Conservation (phyloP, 257 asterid genomes). For the Echium plantagineum region DNA sequence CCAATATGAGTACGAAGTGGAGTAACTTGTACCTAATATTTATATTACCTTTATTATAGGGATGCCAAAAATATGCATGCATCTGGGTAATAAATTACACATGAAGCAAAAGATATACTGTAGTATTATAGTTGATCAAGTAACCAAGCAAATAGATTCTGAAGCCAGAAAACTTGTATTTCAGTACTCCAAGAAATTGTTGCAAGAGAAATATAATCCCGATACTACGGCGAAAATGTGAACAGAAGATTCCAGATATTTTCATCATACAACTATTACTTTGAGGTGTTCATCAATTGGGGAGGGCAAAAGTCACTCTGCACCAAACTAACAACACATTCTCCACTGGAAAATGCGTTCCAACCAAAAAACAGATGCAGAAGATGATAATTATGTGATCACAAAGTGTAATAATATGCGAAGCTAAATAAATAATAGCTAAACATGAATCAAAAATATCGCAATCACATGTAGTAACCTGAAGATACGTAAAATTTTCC, state of each 20-base stretch:
- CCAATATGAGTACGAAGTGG: not conserved
- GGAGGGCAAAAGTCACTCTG: not conserved
- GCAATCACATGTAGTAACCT: too few species aligned
- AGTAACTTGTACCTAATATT: not conserved
- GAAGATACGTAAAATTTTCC: constrained; percentile 4
- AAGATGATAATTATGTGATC: not conserved
- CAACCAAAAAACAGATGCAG: not conserved
- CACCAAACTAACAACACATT: not conserved
- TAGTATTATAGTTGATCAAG: too few species aligned
- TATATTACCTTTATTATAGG: not conserved
- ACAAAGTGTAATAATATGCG: not conserved
- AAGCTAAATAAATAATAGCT: too few species aligned
- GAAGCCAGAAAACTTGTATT: not conserved
- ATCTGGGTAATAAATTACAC: not conserved
- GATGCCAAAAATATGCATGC: not conserved
- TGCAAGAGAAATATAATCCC: not conserved
- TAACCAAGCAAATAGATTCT: not conserved
- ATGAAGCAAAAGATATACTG: not conserved
- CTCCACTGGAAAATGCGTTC: not conserved
- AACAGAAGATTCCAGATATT: not conserved
- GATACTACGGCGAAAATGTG: not conserved
- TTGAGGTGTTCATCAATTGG: not conserved
- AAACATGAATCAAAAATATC: too few species aligned
- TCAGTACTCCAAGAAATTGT: not conserved
- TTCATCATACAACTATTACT: not conserved